Evolutionary conservation across 768 basidiomycete genomes (phyloP).

Genomic region (Ramaria rubella): DNA sequence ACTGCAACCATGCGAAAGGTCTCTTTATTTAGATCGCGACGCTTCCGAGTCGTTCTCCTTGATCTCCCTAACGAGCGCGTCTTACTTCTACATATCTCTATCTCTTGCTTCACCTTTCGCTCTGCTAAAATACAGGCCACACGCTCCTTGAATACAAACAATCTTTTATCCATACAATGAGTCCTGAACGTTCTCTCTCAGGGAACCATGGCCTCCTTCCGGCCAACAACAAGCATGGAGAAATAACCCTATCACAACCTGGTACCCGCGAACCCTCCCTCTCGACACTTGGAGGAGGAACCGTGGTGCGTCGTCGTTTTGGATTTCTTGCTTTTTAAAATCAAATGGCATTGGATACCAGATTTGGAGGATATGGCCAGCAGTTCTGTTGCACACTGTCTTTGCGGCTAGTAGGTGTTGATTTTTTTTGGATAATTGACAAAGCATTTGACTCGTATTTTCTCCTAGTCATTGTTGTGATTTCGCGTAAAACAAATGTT

Average conservation of each 20-base stretch:
- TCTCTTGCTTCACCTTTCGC: too few species aligned
- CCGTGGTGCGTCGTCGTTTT: slow-evolving; percentile 29
- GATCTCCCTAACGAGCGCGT: too few species aligned
- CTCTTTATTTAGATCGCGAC: too few species aligned
- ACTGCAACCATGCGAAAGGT: too few species aligned
- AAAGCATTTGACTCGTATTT: not conserved
- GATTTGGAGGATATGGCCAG: slow-evolving; percentile 63
- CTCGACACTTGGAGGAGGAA: slow-evolving; percentile 37
- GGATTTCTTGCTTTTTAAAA: not conserved
- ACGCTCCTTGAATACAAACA: not conserved
- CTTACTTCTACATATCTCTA: too few species aligned
- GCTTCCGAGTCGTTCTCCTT: too few species aligned
- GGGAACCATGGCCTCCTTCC: slow-evolving; percentile 12
- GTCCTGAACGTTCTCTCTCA: not conserved
- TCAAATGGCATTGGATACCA: slow-evolving; percentile 5
- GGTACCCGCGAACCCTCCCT: not conserved
- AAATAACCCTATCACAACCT: not conserved
- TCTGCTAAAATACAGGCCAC: too few species aligned
- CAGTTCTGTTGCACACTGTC: slow-evolving; percentile 52
- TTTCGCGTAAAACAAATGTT: slow-evolving; percentile 35
- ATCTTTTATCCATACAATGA: slow-evolving; percentile 4
- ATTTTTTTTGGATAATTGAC: not conserved
- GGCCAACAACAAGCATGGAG: slow-evolving; percentile 17
- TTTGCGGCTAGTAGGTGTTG: slow-evolving; percentile 42
- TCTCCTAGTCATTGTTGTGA: slow-evolving; percentile 34